These are phyloP conservation scores for Leccinum variicolor DNA, from an alignment of 768 basidiomycete species.

Conservation along the genomic window DNA sequence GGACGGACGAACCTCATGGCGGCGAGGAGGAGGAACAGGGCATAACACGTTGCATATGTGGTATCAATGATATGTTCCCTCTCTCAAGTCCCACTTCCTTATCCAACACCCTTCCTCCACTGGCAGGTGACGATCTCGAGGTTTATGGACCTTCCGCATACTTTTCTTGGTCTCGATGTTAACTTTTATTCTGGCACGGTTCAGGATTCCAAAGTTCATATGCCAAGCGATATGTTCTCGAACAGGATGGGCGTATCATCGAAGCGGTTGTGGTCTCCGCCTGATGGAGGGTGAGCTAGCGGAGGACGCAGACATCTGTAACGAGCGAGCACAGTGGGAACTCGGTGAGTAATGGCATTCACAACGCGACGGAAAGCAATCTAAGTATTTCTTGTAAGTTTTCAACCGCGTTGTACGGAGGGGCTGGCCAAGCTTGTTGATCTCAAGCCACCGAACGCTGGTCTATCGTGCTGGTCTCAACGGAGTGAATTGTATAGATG, in stretches of 20 bases:
- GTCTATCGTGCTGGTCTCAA: neutral
- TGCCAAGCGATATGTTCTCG: neutral
- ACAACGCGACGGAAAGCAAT: neutral
- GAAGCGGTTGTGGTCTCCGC: neutral
- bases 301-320: neutral
- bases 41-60: no score
- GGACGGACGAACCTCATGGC: no score
- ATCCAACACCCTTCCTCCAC: no score
- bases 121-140: neutral
- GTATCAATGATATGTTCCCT: no score
- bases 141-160: neutral
- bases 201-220: neutral
- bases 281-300: neutral
- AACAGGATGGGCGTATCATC: neutral
- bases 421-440: neutral
- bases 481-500: neutral
- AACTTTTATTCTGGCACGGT: neutral
- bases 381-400: neutral
- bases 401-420: neutral
- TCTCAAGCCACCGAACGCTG: neutral
- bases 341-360: neutral
- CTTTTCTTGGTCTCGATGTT: neutral
- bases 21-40: no score
- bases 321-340: neutral
- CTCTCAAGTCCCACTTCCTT: no score